A percentile compares a stretch with the other conserved stretches of the same genome.
Conservation (phyloP, 2,329 filamentous ascomycete genomes). For the Sporothrix globosa region DNA sequence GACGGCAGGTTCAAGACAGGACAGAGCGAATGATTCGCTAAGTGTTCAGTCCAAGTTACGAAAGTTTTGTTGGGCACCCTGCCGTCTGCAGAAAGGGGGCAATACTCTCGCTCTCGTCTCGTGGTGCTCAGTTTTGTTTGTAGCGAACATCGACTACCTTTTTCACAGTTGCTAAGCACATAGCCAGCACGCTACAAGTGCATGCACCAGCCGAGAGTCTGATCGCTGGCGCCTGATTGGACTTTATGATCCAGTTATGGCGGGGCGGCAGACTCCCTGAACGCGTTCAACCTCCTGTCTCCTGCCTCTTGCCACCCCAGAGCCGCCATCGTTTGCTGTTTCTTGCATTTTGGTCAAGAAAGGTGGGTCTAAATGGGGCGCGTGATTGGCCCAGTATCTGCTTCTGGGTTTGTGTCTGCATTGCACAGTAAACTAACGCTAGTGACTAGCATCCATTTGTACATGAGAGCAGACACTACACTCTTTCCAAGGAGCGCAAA, state of each 20-base stretch:
- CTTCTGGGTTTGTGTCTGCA: background rate
- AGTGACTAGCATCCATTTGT: constrained; percentile 27
- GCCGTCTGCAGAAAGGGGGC: constrained; percentile 30
- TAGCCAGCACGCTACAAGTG: background rate
- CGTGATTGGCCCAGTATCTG: constrained; percentile 26
- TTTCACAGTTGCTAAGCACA: background rate
- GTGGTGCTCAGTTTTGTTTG: background rate
- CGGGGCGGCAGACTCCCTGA: constrained; percentile 26
- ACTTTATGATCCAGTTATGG: constrained; percentile 28
- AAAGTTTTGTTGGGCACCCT: constrained; percentile 9
- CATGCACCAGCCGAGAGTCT: constrained; percentile 36
- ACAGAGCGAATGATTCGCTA: background rate
- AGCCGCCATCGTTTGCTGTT: background rate
- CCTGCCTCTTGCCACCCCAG: constrained; percentile 17
- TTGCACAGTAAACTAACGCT: constrained; percentile 30
- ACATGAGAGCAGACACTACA: background rate
- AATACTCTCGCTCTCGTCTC: constrained; percentile 30
- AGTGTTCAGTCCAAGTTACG: constrained; percentile 1
- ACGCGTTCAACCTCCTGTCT: constrained; percentile 26
- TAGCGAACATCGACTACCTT: background rate
- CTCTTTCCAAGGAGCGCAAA: background rate
- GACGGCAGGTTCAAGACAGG: background rate
- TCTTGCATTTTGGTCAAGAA: constrained; percentile 22
- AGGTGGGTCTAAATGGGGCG: constrained; percentile 1
- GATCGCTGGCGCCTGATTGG: constrained; percentile 47